phyloP scores from a whole-genome alignment of 192 early-diverging fungal species.

The Backusella macrospora region DNA sequence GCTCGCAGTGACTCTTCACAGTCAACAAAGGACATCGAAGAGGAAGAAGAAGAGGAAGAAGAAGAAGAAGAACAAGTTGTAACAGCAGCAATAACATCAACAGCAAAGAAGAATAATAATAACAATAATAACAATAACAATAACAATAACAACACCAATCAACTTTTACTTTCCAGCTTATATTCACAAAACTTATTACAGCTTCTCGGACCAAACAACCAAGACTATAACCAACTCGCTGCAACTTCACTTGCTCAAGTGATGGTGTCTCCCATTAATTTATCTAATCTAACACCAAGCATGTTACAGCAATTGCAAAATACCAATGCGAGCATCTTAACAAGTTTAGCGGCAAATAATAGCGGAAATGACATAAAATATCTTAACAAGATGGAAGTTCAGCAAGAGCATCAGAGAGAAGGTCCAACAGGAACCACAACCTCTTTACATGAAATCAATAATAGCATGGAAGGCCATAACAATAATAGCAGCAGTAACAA shows the following conservation, averaged over 20 bases:
- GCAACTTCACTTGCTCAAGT: constrained; percentile 2
- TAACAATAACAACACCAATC: neutral
- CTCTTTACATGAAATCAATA: neutral
- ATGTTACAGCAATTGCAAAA: constrained; percentile 7
- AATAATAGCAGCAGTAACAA: neutral
- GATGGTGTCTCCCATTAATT: constrained; percentile 4
- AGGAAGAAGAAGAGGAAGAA: no score
- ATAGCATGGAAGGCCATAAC: neutral
- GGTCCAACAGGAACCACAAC: neutral
- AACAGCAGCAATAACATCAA: no score
- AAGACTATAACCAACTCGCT: neutral
- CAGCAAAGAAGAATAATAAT: no score
- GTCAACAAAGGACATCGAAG: no score
- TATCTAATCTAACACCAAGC: neutral
- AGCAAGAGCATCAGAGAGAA: neutral
- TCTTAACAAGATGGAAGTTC: neutral
- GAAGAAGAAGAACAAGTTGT: no score
- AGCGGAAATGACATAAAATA: no score
- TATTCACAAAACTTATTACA: neutral
- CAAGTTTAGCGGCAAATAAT: neutral
- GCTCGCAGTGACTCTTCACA: no score
- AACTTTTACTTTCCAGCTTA: neutral
- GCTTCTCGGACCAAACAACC: neutral
- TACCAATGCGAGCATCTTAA: neutral
- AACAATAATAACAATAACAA: no score